phyloP scores from a whole-genome alignment of 805 yeast species.

The Sugiyamaella smithiae region DNA sequence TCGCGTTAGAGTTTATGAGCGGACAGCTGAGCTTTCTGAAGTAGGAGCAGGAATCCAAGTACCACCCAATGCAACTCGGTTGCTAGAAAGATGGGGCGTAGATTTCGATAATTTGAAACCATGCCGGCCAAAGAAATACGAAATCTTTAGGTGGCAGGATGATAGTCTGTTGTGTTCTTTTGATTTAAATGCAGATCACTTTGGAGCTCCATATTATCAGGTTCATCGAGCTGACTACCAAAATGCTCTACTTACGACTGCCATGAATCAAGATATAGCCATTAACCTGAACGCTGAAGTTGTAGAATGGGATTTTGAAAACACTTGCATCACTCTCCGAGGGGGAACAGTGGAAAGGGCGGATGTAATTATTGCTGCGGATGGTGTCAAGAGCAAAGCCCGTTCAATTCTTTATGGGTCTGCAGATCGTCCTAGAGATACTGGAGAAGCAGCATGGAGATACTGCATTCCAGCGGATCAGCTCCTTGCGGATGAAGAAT shows the following conservation, averaged over 20 bases:
- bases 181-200: constrained; percentile 3
- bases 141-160: constrained; percentile 4
- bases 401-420: background rate
- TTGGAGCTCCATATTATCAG: constrained; percentile 8
- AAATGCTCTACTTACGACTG: background rate
- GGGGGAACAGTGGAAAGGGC: background rate
- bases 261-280: background rate
- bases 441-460: background rate
- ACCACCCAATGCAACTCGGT: background rate
- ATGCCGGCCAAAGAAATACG: background rate
- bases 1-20: constrained; percentile 5
- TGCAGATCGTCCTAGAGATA: background rate
- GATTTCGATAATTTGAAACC: background rate
- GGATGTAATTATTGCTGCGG: background rate
- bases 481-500: background rate
- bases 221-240: constrained; percentile 9
- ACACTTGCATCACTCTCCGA: background rate
- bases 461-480: background rate
- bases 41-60: constrained; percentile 12
- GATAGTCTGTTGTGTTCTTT: constrained; percentile 5
- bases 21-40: constrained; percentile 4
- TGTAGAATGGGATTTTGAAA: constrained; percentile 3
- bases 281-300: background rate
- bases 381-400: background rate
- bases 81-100: background rate